Conservation (phyloP, 2,329 filamentous ascomycete species). For the Sclerotiophoma versabilis region DNA sequence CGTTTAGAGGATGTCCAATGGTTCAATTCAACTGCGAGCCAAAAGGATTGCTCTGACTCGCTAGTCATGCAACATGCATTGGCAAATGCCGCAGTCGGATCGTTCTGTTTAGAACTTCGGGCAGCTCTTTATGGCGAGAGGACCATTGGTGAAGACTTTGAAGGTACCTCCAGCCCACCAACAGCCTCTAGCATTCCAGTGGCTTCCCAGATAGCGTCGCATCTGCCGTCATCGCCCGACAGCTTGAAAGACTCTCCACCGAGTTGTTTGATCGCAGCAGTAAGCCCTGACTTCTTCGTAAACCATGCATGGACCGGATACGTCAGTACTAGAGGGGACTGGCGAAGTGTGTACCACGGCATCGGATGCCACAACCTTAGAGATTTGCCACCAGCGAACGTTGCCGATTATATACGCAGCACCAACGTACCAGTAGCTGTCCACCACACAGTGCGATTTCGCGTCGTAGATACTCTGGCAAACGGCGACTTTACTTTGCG, state of each 20-base stretch:
- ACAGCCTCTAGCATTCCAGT: conserved; percentile 8
- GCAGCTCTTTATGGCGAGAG: conserved; percentile 12
- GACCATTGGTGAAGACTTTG: conserved; percentile 18
- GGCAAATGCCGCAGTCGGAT: conserved; percentile 16
- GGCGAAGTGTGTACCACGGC: conserved; percentile 20
- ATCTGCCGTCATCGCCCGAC: background rate
- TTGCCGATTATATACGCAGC: background rate
- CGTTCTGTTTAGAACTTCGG: conserved; percentile 12
- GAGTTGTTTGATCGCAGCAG: conserved; percentile 2
- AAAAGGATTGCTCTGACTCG: conserved; percentile 2
- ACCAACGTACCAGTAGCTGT: background rate
- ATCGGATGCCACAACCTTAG: conserved; percentile 14
- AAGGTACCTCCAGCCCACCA: conserved; percentile 15
- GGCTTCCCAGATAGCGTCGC: background rate
- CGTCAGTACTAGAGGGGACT: conserved; percentile 15
- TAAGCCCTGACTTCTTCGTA: conserved; percentile 7
- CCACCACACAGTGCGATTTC: conserved; percentile 8
- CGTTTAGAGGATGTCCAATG: conserved; percentile 17
- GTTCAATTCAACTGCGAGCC: conserved; percentile 7
- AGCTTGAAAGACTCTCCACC: background rate
- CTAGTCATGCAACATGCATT: conserved; percentile 15
- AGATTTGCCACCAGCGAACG: background rate
- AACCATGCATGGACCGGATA: conserved; percentile 18
- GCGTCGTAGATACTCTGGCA: background rate
- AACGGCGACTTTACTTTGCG: conserved; percentile 15